phyloP scores from a whole-genome alignment of 192 early-diverging fungal genomes.

The Rhizophagus clarus region DNA sequence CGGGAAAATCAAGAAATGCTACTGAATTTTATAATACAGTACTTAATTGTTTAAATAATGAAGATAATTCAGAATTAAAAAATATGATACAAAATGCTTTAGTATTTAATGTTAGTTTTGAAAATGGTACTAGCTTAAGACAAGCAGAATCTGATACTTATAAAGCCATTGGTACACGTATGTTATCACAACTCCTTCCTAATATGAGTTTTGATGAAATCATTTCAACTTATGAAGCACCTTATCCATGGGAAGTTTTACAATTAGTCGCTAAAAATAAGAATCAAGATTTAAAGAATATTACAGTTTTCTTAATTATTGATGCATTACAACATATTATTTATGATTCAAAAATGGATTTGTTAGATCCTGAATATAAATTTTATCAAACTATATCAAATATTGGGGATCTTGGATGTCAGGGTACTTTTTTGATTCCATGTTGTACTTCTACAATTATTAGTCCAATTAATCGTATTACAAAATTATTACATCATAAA shows the following conservation, averaged over 20 bases:
- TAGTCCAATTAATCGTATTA: slow-evolving; percentile 14
- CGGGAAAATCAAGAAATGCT: slow-evolving; percentile 36
- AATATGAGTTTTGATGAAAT: slow-evolving; percentile 27
- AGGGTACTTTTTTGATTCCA: too few relatives aligned
- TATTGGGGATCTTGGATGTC: too few relatives aligned
- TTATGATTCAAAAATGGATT: too few relatives aligned
- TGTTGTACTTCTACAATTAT: slow-evolving; percentile 22
- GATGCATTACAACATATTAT: too few relatives aligned
- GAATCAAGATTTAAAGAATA: too few relatives aligned
- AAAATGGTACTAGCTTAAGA: slow-evolving; percentile 31
- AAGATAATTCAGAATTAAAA: slow-evolving; percentile 16
- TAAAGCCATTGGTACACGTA: slow-evolving; percentile 34
- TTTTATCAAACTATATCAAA: too few relatives aligned
- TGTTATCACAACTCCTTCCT: slow-evolving; percentile 38
- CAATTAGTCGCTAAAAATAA: too few relatives aligned
- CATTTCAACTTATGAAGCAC: slow-evolving; percentile 30
- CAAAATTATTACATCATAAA: slow-evolving; percentile 2
- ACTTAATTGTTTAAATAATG: slow-evolving; percentile 27
- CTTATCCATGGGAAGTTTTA: slow-evolving; percentile 15
- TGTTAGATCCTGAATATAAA: too few relatives aligned
- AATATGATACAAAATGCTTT: neutral
- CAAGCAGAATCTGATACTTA: slow-evolving; percentile 14
- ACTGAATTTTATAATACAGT: slow-evolving; percentile 34
- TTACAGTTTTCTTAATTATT: too few relatives aligned
- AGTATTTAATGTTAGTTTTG: neutral